Evolutionary conservation across 768 basidiomycete species (phyloP).

Genomic region (Butyriboletus loyo): DNA sequence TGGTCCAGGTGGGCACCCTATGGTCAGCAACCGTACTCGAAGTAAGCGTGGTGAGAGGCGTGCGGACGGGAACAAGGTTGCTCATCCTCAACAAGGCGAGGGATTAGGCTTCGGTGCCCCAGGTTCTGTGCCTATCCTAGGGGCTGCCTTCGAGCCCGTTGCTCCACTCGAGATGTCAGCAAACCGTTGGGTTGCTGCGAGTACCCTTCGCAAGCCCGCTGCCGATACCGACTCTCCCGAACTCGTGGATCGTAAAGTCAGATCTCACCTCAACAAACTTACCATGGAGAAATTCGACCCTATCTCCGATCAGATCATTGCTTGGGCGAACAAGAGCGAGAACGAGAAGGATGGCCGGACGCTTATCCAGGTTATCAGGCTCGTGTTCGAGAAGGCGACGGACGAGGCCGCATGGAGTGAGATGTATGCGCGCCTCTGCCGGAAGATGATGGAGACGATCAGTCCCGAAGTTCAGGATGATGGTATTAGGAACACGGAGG

Average conservation of each 20-base stretch:
- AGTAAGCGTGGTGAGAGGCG: slow-evolving; percentile 85
- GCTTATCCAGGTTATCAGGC: slow-evolving; percentile 91
- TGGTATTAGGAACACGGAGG: slow-evolving; percentile 74
- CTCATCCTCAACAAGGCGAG: slow-evolving; percentile 37
- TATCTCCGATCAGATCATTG: slow-evolving; percentile 92
- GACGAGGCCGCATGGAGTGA: slow-evolving; percentile 95
- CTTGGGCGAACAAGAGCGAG: slow-evolving; percentile 92
- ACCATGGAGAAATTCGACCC: slow-evolving; percentile 96
- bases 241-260: slow-evolving; percentile 91
- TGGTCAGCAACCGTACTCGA: slow-evolving; percentile 59
- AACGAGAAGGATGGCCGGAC: slow-evolving; percentile 92
- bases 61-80: slow-evolving; percentile 49
- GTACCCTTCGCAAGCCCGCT: slow-evolving; percentile 41
- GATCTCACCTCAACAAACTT: slow-evolving; percentile 87
- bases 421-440: slow-evolving; percentile 95
- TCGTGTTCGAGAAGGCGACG: slow-evolving; percentile 96
- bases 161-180: slow-evolving; percentile 74
- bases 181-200: slow-evolving; percentile 74
- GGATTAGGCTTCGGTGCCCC: slow-evolving; percentile 32
- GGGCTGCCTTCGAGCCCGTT: slow-evolving; percentile 55
- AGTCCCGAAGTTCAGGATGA: slow-evolving; percentile 86
- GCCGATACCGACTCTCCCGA: slow-evolving; percentile 71
- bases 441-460: slow-evolving; percentile 95
- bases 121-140: slow-evolving; percentile 30
- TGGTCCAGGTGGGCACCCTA: slow-evolving; percentile 48